Conservation (phyloP, 2,329 filamentous ascomycete genomes). For the Botrytis hyacinthi region DNA sequence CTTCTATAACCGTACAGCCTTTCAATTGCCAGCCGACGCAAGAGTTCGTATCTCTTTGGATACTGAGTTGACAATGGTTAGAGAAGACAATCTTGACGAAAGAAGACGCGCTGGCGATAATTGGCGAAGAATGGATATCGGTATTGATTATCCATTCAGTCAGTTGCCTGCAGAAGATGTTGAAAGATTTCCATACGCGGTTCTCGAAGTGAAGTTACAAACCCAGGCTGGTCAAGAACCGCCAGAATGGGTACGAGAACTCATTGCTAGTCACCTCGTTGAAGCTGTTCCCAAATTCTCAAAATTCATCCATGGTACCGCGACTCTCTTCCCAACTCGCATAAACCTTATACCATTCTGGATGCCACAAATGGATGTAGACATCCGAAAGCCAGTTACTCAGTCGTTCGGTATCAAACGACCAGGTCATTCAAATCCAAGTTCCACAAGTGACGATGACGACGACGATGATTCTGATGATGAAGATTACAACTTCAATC, state of each 20-base stretch:
- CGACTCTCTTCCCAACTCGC: constrained; percentile 78
- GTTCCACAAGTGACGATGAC: constrained; percentile 75
- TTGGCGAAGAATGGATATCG: constrained; percentile 96
- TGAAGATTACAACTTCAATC: constrained; percentile 36
- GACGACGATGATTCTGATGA: constrained; percentile 70
- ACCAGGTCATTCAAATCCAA: constrained; percentile 69
- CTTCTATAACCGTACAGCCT: constrained; percentile 97
- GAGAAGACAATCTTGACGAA: constrained; percentile 93
- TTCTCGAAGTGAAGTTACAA: constrained; percentile 96
- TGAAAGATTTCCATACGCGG: constrained; percentile 90
- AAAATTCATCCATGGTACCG: constrained; percentile 96
- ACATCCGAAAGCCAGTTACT: constrained; percentile 88
- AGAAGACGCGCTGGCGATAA: constrained; percentile 74
- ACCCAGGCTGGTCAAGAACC: constrained; percentile 94
- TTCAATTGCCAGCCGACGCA: constrained; percentile 94
- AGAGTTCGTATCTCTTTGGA: constrained; percentile 95
- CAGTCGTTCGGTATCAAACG: constrained; percentile 90
- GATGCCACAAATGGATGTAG: constrained; percentile 97
- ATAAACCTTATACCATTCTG: constrained; percentile 94
- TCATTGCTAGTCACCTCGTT: constrained; percentile 90
- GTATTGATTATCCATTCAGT: constrained; percentile 90
- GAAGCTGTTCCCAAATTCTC: constrained; percentile 99
- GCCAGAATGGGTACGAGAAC: constrained; percentile 92
- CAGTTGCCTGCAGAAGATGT: constrained; percentile 84
- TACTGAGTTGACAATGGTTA: constrained; percentile 90